These are phyloP conservation scores for Sugiyamaella marilandica DNA, from an alignment of 805 yeast species.

Conservation along the genomic window DNA sequence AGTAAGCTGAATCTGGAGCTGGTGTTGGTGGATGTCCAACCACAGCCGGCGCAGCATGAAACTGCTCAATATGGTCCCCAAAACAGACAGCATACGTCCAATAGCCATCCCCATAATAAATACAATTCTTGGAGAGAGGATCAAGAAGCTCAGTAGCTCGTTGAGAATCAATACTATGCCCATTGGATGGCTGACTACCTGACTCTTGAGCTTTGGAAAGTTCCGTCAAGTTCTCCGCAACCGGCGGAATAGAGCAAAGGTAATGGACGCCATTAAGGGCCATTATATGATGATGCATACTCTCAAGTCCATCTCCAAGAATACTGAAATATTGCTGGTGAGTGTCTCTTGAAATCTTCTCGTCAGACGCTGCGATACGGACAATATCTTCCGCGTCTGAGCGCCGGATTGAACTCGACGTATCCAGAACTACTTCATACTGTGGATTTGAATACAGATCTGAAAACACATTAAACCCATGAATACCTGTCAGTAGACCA, in stretches of 20 bases:
- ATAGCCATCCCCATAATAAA: constrained; percentile 37
- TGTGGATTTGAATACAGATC: constrained; percentile 14
- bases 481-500: neutral
- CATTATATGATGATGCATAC: constrained; percentile 15
- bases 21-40: constrained; percentile 16
- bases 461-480: constrained; percentile 10
- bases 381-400: constrained; percentile 3
- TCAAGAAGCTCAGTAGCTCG: constrained; percentile 17
- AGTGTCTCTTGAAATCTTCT: neutral
- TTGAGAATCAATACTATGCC: neutral
- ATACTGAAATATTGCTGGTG: neutral
- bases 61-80: constrained; percentile 47
- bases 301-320: neutral
- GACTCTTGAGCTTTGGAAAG: neutral
- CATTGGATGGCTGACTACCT: neutral
- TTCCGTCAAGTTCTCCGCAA: neutral
- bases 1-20: constrained; percentile 26
- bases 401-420: neutral
- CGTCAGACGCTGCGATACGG: neutral
- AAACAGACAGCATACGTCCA: constrained; percentile 53
- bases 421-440: constrained; percentile 4
- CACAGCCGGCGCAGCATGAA: constrained; percentile 31
- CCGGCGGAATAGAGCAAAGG: constrained; percentile 20
- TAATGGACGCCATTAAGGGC: constrained; percentile 16
- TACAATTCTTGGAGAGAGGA: constrained; percentile 23